Evolutionary conservation across 176 grass and related monocot species (phyloP).

Genomic region (Eleusine indica): DNA sequence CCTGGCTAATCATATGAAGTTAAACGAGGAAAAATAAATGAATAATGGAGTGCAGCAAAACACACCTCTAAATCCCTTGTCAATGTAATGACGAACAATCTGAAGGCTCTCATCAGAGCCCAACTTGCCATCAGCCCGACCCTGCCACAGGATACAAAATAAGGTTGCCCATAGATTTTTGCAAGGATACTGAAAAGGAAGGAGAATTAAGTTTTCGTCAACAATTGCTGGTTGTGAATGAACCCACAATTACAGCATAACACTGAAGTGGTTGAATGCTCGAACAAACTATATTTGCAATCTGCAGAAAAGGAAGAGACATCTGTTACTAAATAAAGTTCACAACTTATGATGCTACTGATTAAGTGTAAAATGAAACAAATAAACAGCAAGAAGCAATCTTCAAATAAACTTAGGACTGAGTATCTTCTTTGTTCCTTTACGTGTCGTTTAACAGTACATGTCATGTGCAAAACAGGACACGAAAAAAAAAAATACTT

Average conservation of each 20-base stretch:
- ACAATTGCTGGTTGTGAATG: background rate
- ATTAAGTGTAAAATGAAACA: background rate
- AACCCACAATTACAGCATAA: constrained; percentile 58
- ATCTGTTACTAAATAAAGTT: background rate
- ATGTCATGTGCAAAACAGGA: background rate
- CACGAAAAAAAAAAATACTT: background rate
- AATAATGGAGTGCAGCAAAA: background rate
- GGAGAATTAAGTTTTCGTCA: background rate
- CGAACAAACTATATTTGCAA: constrained; percentile 81
- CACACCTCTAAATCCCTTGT: constrained; percentile 87
- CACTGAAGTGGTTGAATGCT: constrained; percentile 90
- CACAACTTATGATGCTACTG: background rate
- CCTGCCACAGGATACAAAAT: constrained; percentile 42
- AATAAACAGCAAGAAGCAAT: background rate
- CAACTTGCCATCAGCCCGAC: constrained; percentile 56
- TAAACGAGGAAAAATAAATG: background rate
- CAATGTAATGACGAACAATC: constrained; percentile 63
- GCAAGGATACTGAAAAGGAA: background rate
- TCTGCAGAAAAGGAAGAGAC: constrained; percentile 55
- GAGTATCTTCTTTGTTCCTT: background rate
- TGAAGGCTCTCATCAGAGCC: constrained; percentile 53
- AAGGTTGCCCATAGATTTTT: constrained; percentile 5
- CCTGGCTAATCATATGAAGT: background rate
- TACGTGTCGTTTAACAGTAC: background rate
- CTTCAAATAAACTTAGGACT: background rate